Base-by-base conservation (phyloP, 495 filamentous ascomycete species). In the Neurospora terricola region DNA sequence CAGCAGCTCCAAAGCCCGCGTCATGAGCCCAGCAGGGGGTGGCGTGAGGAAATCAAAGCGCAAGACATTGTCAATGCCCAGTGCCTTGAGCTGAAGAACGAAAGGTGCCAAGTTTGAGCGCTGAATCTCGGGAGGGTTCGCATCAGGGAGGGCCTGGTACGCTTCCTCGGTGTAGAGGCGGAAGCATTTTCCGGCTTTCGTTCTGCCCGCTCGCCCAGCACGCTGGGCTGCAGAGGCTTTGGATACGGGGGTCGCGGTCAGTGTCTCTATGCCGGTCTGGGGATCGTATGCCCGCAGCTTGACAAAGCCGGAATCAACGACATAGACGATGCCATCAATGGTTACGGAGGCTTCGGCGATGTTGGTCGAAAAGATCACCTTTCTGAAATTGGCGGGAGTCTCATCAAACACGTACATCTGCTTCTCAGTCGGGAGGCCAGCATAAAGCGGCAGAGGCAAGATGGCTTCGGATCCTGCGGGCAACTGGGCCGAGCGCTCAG, bases 341-440 rank as follows among this genome's bases (percentile, higher is more conserved):
- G 96, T 99, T 18, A 99, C 89, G 0, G 92, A 95, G 23, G 96
- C 96, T 83, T 99, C 96, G 40, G 96, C 93, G 74, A 99, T 98
- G 79, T 98, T 98, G 68, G 96, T 98, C 4, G 92, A 93, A 73
- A 99, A 90, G 62, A 99, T 92, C 39, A 97, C 92, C 80, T 98
- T 99, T 16, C 96, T 86, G 30, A 90, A 91, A 74, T 94, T 94
- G 74, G 92, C 91, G 12, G 93, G 92, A 10, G 96, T 86, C 59
- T 91, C 88, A 75, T 97, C 94, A 74, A 99, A 98, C 69, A 98
- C 92, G 73, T 93, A 93, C 84, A 96, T 90, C 78, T 99, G 96
- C 77, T 96, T 88, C 66, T 97, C 95, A 5, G 90, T 94, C 14
- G 93, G 89, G 12, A 99, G 87, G 38, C 93, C 94, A 62, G 95